phyloP scores from a whole-genome alignment of 495 filamentous ascomycete genomes.

The Aspergillus affinis region DNA sequence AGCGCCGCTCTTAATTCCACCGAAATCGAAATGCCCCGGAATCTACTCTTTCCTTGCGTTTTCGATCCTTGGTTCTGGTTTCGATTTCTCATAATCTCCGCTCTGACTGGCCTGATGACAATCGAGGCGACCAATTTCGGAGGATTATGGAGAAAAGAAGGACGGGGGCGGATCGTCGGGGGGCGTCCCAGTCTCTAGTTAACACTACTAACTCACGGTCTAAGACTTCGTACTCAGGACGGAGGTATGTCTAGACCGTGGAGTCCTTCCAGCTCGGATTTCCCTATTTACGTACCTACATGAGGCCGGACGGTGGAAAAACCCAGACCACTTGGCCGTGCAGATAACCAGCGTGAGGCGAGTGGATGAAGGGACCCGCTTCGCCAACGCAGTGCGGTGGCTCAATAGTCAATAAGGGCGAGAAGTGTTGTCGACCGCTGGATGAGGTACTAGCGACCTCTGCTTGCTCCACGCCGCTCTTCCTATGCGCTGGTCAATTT shows the following conservation, averaged over 20 bases:
- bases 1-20: not conserved
- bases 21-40: not conserved
- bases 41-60: not conserved
- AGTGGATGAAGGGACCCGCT: conserved; percentile 25
- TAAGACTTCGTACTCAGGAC: too few species aligned
- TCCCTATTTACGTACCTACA: conserved; percentile 24
- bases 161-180: not conserved
- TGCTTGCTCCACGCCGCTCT: conserved; percentile 17
- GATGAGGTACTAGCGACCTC: too few species aligned
- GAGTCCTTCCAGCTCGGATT: conserved; percentile 5
- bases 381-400: conserved; percentile 23
- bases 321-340: conserved; percentile 22
- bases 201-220: too few species aligned
- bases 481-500: conserved; percentile 26
- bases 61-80: too few species aligned
- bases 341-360: conserved; percentile 26
- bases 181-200: too few species aligned
- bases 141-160: not conserved
- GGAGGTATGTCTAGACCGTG: not conserved
- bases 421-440: conserved; percentile 3
- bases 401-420: conserved; percentile 4
- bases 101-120: not conserved
- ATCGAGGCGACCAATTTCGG: not conserved
- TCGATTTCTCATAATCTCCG: not conserved
- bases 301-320: conserved; percentile 12